Conservation (phyloP, 306 rosid species). For the Cicer cuneatum region DNA sequence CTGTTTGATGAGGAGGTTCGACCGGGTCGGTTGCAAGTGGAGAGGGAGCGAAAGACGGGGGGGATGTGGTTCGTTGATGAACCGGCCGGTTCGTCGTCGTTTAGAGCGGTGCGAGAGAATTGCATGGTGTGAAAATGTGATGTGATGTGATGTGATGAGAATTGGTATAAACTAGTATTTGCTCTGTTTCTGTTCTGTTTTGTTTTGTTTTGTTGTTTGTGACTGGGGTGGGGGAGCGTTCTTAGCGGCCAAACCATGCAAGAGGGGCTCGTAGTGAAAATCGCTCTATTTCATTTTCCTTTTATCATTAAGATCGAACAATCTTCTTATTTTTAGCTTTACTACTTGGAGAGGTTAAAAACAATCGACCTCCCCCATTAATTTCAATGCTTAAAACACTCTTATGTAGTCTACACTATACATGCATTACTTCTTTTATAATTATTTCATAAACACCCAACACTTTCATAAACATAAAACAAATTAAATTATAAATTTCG, state of each 20-base stretch:
- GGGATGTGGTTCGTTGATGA: neutral
- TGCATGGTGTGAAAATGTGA: constrained; percentile 4
- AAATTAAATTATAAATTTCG: too few species aligned
- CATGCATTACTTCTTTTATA: too few species aligned
- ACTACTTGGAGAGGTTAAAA: too few species aligned
- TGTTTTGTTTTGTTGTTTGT: constrained; percentile 22
- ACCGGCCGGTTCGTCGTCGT: constrained; percentile 1
- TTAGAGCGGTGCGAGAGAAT: constrained; percentile 1
- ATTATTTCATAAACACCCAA: too few species aligned
- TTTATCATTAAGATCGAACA: too few species aligned
- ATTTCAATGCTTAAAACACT: too few species aligned
- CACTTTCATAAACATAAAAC: too few species aligned
- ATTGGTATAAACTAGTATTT: neutral
- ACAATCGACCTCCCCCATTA: too few species aligned
- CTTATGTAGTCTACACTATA: too few species aligned
- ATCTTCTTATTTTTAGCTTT: too few species aligned
- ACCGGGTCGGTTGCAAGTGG: constrained; percentile 14
- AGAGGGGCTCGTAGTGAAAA: constrained; percentile 47
- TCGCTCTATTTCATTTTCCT: constrained; percentile 22
- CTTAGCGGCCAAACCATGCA: constrained; percentile 47
- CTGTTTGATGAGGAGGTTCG: neutral
- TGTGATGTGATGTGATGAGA: neutral
- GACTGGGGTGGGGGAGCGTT: constrained; percentile 42
- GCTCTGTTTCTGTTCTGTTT: neutral
- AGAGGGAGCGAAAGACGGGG: constrained; percentile 41